Evolutionary conservation across 2,329 filamentous ascomycete species (phyloP), one percentile per base, ranked within the genome.

Genomic region (Setomelanomma holmii): DNA sequence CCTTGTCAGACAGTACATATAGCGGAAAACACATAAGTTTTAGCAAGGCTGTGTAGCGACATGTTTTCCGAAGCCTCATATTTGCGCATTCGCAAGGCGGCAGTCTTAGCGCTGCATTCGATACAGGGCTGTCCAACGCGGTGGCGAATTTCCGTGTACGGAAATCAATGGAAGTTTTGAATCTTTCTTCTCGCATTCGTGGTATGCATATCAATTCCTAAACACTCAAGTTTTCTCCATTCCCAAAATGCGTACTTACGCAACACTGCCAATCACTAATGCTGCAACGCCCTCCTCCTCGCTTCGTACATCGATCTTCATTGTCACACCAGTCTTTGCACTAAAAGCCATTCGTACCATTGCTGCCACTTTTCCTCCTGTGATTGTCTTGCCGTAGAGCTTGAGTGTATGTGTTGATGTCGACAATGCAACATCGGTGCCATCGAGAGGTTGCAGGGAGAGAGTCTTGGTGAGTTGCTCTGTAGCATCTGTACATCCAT

Each of bases 391-490:
- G 73, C 95, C 95, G 74, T 97, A 89, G 30, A 99, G 82, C 80
- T 96, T 98, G 73, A 99, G 87, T 4, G 92, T 93, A 76, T 99
- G 95, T 57, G 93, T 97, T 54, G 88, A 93, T 69, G 89, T 89
- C 71, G 88, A 96, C 63, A 96, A 82, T 0, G 91, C 89, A 34
- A 99, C 88, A 63, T 99, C 95, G 24, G 90, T 96, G 64, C 93
- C 95, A 67, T 99, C 95, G 40, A 99, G 84, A 11, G 95, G 91
- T 76, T 98, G 95, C 68, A 99, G 82, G 24, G 91, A 96, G 21
- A 99, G 84, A 1, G 89, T 84, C 76, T 92, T 90, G 69, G 90
- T 85, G 53, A 99, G 84, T 79, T 95, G 87, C 76, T 98, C 93
- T 40, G 93, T 96, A 20, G 95, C 95, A 77, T 98, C 95, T 90